Base-by-base conservation (phyloP, 495 filamentous ascomycete genomes). In the Penicillium cosmopolitanum region DNA sequence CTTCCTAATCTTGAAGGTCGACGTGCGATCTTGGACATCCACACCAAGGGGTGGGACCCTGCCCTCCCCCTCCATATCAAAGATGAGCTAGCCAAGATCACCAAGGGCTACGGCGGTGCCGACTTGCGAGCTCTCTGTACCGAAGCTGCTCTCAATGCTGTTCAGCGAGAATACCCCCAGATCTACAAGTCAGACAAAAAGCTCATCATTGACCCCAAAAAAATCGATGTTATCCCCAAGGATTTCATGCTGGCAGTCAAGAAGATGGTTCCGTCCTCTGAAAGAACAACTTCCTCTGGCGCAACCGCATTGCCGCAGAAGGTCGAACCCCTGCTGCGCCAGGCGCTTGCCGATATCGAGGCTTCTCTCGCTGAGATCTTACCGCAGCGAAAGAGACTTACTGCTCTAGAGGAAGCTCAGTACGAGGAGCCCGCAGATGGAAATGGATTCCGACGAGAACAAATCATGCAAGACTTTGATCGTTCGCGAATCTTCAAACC, bases 201-300 rank as follows among this genome's bases (percentile, higher is more conserved):
- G 74, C 87, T 98, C 33, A 72, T 93, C 28, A 93, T 98, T 55
- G 87, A 97, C 65, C 89, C 92, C 0, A 84, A 85, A 52, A 89
- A 82, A 58, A 94, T 98, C 63, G 85, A 86, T 25, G 85, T 98
- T 54, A 85, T 87, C 23, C 89, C 96, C 13, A 93, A 93, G 61
- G 95, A 98, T 70, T 98, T 98, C 69, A 96, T 97, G 89, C 80
- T 97, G 19, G 94, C 96, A 0, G 82, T 96, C 69, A 97, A 96
- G 73, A 96, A 94, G 70, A 91, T 98, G 77, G 83, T 97, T 16
- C 96, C 95, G 5, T 97, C 96, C 2, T 97, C 94, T 1, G 91
- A 97, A 67, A 81, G 95, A 34, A 90, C 95, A 38, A 86, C 90
- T 0, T 86, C 91, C 5, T 94, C 93, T 16, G 87, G 86, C 9